Conservation (phyloP, 106 monocot genomes). For the Dendrobium chrysotoxum region DNA sequence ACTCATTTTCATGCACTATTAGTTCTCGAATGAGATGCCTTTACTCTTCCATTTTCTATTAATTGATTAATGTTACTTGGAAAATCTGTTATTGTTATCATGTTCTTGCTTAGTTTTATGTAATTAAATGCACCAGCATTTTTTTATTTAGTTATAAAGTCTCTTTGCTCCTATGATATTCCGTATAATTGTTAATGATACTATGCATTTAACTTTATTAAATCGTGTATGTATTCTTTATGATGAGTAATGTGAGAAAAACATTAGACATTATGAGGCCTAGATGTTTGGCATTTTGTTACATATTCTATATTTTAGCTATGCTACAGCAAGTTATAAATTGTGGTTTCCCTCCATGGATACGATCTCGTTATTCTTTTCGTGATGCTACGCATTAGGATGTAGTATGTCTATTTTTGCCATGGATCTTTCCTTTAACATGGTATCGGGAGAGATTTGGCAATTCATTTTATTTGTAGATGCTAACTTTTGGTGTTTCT, state of each 20-base stretch:
- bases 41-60: neutral
- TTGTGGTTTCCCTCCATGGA: neutral
- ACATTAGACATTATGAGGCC: neutral
- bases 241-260: neutral
- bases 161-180: neutral
- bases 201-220: neutral
- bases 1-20: neutral
- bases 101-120: neutral
- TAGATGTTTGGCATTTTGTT: neutral
- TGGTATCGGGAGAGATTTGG: neutral
- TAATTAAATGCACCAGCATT: neutral
- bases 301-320: too few species aligned
- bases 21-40: neutral
- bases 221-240: neutral
- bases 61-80: neutral
- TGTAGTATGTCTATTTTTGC: neutral
- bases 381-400: neutral
- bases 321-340: too few species aligned
- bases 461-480: neutral
- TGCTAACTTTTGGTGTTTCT: neutral
- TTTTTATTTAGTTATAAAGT: neutral
- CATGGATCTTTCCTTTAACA: neutral
- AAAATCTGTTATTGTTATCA: neutral
- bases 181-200: neutral
- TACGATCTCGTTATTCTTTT: neutral